Evolutionary conservation across 352 stramenopile genomes (phyloP).

Genomic region (Phytophthora kernoviae): DNA sequence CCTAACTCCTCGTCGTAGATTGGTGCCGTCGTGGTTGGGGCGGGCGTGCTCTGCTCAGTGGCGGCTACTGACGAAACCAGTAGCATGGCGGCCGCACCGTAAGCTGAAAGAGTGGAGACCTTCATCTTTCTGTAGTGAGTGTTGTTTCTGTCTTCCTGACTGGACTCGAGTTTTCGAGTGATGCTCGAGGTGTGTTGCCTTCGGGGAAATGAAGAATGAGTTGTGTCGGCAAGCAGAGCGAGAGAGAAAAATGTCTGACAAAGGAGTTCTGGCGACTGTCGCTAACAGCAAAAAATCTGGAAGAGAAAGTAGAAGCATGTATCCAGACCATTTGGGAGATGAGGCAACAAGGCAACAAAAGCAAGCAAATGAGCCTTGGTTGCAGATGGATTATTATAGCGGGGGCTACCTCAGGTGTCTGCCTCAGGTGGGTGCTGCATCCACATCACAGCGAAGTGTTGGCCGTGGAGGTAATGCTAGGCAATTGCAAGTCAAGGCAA

Average conservation of each 20-base stretch:
- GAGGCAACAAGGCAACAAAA: too few relatives aligned
- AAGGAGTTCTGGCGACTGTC: constrained; percentile 17
- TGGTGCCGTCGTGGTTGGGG: constrained; percentile 12
- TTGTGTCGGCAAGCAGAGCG: neutral
- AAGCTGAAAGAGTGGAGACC: constrained; percentile 27
- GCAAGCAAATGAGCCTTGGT: too few relatives aligned
- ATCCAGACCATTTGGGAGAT: too few relatives aligned
- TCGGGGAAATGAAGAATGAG: constrained; percentile 30
- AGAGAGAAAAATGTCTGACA: too few relatives aligned
- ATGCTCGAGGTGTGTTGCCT: constrained; percentile 14
- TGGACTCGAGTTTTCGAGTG: constrained; percentile 31
- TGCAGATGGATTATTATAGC: too few relatives aligned
- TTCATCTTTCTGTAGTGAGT: constrained; percentile 27
- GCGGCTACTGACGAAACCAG: constrained; percentile 17
- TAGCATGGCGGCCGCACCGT: constrained; percentile 4
- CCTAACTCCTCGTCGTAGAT: constrained; percentile 40
- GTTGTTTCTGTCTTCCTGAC: neutral
- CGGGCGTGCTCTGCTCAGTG: constrained; percentile 8
- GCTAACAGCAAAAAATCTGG: too few relatives aligned
- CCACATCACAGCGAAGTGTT: neutral
- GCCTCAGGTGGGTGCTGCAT: neutral
- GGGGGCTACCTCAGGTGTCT: neutral
- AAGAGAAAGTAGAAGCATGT: too few relatives aligned
- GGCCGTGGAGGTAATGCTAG: too few relatives aligned
- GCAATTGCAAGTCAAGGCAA: too few relatives aligned